Base-by-base conservation (phyloP, 1,284 basidiomycete species). In the Cryptococcus depauperatus region DNA sequence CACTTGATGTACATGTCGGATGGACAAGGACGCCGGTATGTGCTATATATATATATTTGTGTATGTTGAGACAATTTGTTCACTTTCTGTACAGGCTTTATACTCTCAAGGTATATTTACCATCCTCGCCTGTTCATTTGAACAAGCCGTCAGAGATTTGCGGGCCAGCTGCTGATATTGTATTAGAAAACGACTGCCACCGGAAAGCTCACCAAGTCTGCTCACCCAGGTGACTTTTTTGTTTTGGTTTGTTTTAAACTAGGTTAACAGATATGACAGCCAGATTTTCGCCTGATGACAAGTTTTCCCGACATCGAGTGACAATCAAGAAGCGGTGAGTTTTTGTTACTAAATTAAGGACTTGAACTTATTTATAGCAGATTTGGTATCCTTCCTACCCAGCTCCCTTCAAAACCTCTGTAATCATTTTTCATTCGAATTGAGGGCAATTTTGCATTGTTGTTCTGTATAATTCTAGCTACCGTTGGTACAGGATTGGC, bases 231-330 rank as follows among this genome's bases (percentile, higher is more conserved):
- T 91, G 66, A 58, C 77, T 68, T 19, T 43, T 37, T 28, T 22
- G 23, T 43, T 19, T 41, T 21, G 32, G 19, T 39, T 18, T 27
- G 41, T 42, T 13, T 14, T 14, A 21, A 34, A 33, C 13, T 43
- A 9, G 22, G 11, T 23, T 39, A 6, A 4, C 10, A 35, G 16
- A 19, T 5, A n/a, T 11, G 13, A n/a, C 60, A 91, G 90, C 90
- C 29, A 86, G 90, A 30, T 95, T 95, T 74, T 95, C 91, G 23
- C 91, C 91, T 14, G 91, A 96, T 69, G 91, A 95, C 79, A 95
- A 95, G 76, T 96, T 92, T 74, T 92, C 90, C 53, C 79, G 88
- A 51, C 91, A 96, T 68, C 83, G 91, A 52, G 87, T 95, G 47
- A 92, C 88, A 4, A 84, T 95, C 68, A 95, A 95, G 76, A 89